Conservation (phyloP, 1,284 basidiomycete genomes). For the Sanghuangporus weigelae region DNA sequence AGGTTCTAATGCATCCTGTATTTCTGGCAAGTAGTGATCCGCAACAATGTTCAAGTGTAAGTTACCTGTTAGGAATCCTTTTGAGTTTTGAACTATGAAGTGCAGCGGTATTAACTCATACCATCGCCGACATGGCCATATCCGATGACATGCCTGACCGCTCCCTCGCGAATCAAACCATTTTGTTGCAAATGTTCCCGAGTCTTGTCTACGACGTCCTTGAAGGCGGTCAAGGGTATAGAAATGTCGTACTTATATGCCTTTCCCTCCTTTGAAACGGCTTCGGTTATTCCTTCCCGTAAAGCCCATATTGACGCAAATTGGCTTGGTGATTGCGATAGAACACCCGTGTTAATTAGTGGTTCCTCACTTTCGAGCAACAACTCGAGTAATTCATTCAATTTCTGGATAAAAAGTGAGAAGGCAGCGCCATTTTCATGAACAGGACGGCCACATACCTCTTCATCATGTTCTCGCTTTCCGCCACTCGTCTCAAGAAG, state of each 20-base stretch:
- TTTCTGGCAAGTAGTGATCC: conserved; percentile 73
- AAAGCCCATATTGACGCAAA: conserved; percentile 89
- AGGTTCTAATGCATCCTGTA: conserved; percentile 87
- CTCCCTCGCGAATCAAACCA: conserved; percentile 68
- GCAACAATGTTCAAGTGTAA: conserved; percentile 95
- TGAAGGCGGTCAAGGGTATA: conserved; percentile 85
- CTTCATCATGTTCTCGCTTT: conserved; percentile 91
- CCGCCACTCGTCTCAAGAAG: conserved; percentile 95
- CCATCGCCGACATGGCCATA: conserved; percentile 98
- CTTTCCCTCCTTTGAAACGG: conserved; percentile 90
- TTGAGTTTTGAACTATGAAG: conserved; percentile 7
- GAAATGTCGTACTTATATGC: conserved; percentile 98
- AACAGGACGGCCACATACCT: conserved; percentile 45
- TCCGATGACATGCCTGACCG: conserved; percentile 81
- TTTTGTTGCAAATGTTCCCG: conserved; percentile 68
- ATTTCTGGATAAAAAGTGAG: conserved; percentile 58
- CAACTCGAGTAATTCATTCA: conserved; percentile 74
- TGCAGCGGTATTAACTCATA: conserved; percentile 31
- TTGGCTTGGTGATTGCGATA: conserved; percentile 91
- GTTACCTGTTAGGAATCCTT: conserved; percentile 56
- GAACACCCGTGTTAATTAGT: conserved; percentile 85
- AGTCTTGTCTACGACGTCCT: conserved; percentile 83
- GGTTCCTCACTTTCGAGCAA: conserved; percentile 72
- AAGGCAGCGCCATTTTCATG: not conserved
- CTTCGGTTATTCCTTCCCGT: conserved; percentile 93